These are phyloP conservation scores for Alternaria triticina DNA, from an alignment of 2,329 filamentous ascomycete species.

Conservation along the genomic window DNA sequence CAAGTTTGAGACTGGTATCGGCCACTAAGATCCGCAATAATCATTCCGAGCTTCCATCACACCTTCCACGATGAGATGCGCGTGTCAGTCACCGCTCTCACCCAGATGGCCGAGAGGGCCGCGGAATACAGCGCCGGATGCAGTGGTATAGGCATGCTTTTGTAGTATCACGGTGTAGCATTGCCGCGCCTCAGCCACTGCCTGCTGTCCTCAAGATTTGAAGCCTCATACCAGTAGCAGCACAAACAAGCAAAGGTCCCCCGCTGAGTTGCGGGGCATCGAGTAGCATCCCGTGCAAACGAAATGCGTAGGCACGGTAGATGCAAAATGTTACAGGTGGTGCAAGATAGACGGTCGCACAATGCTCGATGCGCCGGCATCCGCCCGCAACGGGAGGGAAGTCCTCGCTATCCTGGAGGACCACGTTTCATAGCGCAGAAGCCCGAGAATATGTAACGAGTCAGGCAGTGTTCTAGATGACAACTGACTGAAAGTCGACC, in stretches of 20 bases:
- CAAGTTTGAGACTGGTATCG: constrained; percentile 18
- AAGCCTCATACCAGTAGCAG: background rate
- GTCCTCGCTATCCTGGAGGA: constrained; percentile 15
- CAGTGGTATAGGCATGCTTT: background rate
- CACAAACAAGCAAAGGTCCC: background rate
- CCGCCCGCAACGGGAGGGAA: constrained; percentile 19
- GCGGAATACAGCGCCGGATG: background rate
- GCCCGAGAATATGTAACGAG: constrained; percentile 22
- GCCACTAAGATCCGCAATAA: constrained; percentile 17
- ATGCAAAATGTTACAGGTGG: constrained; percentile 14
- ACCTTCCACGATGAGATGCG: constrained; percentile 18
- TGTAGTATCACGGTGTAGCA: background rate
- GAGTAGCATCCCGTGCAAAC: constrained; percentile 2
- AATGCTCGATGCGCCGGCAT: constrained; percentile 19
- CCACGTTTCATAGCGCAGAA: constrained; percentile 22
- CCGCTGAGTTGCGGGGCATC: background rate
- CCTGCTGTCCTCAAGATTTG: background rate
- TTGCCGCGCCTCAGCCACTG: background rate
- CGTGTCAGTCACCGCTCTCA: constrained; percentile 23
- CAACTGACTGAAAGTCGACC: constrained; percentile 12
- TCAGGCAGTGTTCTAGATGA: constrained; percentile 33
- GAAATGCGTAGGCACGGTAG: background rate
- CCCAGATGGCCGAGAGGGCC: background rate
- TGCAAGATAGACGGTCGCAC: constrained; percentile 19
- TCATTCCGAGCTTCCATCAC: constrained; percentile 28